These are phyloP conservation scores for Colletotrichum tropicale DNA, from an alignment of 2,329 filamentous ascomycete genomes.

Conservation along the genomic window DNA sequence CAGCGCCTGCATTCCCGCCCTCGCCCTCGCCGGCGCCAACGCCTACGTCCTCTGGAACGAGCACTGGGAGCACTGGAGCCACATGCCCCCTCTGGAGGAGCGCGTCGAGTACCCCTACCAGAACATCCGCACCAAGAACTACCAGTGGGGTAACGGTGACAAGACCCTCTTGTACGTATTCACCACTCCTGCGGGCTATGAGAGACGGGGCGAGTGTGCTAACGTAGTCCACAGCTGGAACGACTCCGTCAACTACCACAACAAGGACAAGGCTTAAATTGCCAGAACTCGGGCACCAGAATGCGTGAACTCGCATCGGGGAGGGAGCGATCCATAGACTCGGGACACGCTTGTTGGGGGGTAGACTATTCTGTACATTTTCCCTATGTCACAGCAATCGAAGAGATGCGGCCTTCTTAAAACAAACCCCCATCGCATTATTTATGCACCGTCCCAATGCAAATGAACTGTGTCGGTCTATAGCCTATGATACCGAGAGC, in stretches of 20 bases:
- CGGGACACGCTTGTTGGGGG: constrained; percentile 6
- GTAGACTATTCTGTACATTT: constrained; percentile 31
- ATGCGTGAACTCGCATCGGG: neutral
- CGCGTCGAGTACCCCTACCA: constrained; percentile 93
- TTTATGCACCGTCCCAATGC: neutral
- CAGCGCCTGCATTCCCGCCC: constrained; percentile 76
- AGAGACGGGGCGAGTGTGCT: constrained; percentile 17
- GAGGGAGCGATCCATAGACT: constrained; percentile 17
- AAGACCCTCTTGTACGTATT: constrained; percentile 76
- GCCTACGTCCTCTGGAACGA: constrained; percentile 91
- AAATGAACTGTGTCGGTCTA: neutral
- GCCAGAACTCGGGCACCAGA: constrained; percentile 18
- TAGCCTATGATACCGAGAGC: neutral
- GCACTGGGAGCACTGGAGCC: constrained; percentile 95
- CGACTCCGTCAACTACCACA: constrained; percentile 93
- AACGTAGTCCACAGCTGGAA: constrained; percentile 75
- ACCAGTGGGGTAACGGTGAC: constrained; percentile 91
- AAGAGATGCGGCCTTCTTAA: constrained; percentile 7
- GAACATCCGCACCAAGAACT: constrained; percentile 98
- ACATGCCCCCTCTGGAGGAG: constrained; percentile 88
- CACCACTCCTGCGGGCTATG: neutral
- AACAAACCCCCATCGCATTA: neutral
- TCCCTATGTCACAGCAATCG: constrained; percentile 19
- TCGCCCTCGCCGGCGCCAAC: constrained; percentile 77
- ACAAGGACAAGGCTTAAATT: constrained; percentile 73